Percentiles rank a stretch among this genome's conserved stretches.
These are phyloP conservation scores for Cardamine chenopodiifolia DNA, from an alignment of 345 rosid genomes.

Conservation along the genomic window DNA sequence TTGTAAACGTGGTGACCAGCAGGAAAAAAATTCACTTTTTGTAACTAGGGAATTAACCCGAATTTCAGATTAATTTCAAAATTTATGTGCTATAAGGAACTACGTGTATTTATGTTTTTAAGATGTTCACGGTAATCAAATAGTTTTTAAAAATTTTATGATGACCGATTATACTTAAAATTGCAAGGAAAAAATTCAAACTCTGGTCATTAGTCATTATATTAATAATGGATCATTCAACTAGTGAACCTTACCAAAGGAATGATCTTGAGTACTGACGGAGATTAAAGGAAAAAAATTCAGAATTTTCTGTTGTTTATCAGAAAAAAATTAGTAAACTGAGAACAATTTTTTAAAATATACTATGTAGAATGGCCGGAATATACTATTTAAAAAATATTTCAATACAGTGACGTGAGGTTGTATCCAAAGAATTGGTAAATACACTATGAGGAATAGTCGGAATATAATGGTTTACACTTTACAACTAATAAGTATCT, in stretches of 20 bases:
- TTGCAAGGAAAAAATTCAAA: neutral
- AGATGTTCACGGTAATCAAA: neutral
- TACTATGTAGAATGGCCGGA: neutral
- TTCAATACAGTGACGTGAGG: constrained; percentile 9
- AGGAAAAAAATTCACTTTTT: no score
- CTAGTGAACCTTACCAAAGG: neutral
- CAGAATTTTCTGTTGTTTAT: no score
- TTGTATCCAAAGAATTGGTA: constrained; percentile 1
- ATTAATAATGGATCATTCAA: neutral
- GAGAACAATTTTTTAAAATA: neutral
- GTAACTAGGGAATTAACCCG: neutral
- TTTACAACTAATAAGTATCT: neutral
- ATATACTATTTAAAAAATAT: no score
- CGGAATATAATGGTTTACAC: neutral
- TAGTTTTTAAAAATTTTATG: neutral
- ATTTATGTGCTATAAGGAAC: neutral
- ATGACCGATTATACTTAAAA: neutral
- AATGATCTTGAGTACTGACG: no score
- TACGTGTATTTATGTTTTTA: neutral
- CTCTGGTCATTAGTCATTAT: neutral
- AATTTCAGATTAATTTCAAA: neutral
- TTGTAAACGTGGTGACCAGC: neutral
- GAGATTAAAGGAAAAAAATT: no score
- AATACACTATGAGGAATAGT: neutral
- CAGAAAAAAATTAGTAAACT: no score